Conservation (phyloP, 1,284 basidiomycete species). For the Trichosporon coremiiforme region DNA sequence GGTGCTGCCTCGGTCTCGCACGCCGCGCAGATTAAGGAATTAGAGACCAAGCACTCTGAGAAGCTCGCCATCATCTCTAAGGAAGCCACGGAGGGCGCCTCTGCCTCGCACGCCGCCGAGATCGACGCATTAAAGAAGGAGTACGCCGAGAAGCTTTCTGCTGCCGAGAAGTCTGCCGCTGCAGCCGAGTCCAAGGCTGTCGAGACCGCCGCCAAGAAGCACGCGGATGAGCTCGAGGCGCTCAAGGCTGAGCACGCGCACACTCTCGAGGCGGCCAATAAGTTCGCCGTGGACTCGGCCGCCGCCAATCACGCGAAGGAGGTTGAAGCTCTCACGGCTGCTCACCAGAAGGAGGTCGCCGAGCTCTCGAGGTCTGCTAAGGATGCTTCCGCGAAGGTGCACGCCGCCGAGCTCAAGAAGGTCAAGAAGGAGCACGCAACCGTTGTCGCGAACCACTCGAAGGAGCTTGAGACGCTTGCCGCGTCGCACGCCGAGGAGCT, state of each 20-base stretch:
- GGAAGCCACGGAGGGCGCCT: conserved; percentile 18
- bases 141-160: not conserved
- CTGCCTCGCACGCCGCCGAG: conserved; percentile 12
- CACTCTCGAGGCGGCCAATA: conserved; percentile 31
- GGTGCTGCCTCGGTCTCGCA: conserved; percentile 14
- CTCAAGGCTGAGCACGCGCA: conserved; percentile 31
- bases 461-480: conserved; percentile 14
- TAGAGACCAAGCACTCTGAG: conserved; percentile 24
- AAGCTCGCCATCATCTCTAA: conserved; percentile 15
- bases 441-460: conserved; percentile 19
- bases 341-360: conserved; percentile 30
- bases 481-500: conserved; percentile 23
- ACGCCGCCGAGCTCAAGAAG: conserved; percentile 37
- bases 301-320: conserved; percentile 19
- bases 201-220: conserved; percentile 19
- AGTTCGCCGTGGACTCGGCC: conserved; percentile 33
- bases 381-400: conserved; percentile 23
- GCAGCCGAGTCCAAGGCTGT: conserved; percentile 20
- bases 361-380: conserved; percentile 19
- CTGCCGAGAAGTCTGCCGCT: not conserved
- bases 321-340: conserved; percentile 24
- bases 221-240: conserved; percentile 21
- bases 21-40: conserved; percentile 27
- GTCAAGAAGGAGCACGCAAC: conserved; percentile 20
- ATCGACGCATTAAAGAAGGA: conserved; percentile 32